A percentile compares a stretch with the other conserved stretches of the same genome.
These are phyloP conservation scores for Fennellomyces sp. DNA, from an alignment of 371 early-diverging fungal genomes.

Conservation along the genomic window DNA sequence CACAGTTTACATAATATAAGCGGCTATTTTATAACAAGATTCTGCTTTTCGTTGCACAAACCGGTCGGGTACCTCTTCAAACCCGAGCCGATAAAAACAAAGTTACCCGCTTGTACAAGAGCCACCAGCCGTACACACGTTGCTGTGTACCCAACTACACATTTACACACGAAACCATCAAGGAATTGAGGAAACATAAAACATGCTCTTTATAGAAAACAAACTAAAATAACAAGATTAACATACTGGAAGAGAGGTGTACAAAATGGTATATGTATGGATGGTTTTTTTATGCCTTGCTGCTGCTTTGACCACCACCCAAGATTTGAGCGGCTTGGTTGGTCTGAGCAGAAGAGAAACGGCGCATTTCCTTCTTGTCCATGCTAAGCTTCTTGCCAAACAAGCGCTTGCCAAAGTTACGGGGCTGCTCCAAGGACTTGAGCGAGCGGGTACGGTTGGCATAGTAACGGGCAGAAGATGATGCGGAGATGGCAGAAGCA, in stretches of 20 bases:
- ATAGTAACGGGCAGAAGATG: slow-evolving; percentile 51
- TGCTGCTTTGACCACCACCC: background rate
- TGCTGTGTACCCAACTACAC: too few relatives aligned
- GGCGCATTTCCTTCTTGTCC: slow-evolving; percentile 58
- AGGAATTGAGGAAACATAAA: background rate
- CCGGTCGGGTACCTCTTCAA: too few relatives aligned
- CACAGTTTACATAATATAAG: too few relatives aligned
- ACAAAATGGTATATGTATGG: background rate
- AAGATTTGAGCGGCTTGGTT: slow-evolving; percentile 45
- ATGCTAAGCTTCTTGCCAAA: slow-evolving; percentile 46
- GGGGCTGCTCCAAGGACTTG: slow-evolving; percentile 44
- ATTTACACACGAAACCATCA: too few relatives aligned
- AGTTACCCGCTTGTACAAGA: too few relatives aligned
- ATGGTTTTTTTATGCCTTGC: background rate
- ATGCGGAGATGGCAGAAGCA: slow-evolving; percentile 48
- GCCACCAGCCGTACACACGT: too few relatives aligned
- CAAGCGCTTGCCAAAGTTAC: slow-evolving; percentile 44
- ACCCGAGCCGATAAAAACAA: too few relatives aligned
- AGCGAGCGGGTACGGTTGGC: slow-evolving; percentile 52
- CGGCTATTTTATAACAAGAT: too few relatives aligned
- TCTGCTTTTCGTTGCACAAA: too few relatives aligned
- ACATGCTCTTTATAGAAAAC: too few relatives aligned
- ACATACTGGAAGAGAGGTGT: background rate
- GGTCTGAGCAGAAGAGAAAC: slow-evolving; percentile 47
- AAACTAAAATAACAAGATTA: background rate